phyloP scores from a whole-genome alignment of 495 filamentous ascomycete genomes.

The Achaetomiella virescens region DNA sequence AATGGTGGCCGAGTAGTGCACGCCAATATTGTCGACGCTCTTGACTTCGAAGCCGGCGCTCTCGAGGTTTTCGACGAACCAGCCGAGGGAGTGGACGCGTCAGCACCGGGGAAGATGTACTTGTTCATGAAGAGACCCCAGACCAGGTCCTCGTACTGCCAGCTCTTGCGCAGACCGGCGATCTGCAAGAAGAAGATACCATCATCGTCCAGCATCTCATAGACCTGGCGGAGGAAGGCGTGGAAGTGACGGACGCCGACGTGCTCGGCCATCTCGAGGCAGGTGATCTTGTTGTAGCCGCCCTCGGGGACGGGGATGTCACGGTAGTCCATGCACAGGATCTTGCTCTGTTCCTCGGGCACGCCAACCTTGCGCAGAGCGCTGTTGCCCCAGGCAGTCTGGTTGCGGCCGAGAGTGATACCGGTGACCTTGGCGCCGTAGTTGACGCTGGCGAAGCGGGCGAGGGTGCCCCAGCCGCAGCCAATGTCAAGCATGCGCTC shows the following conservation, averaged over 20 bases:
- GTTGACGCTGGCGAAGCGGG: slow-evolving; percentile 70
- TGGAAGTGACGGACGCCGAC: slow-evolving; percentile 72
- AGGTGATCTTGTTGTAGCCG: slow-evolving; percentile 77
- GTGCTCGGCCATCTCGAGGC: slow-evolving; percentile 87
- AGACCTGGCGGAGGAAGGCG: slow-evolving; percentile 62
- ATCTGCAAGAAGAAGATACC: slow-evolving; percentile 80
- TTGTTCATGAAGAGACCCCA: slow-evolving; percentile 93
- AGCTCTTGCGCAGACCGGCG: slow-evolving; percentile 70
- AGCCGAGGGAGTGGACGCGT: slow-evolving; percentile 78
- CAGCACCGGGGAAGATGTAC: slow-evolving; percentile 84
- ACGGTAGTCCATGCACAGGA: slow-evolving; percentile 80
- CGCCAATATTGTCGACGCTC: slow-evolving; percentile 77
- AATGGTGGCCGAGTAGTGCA: slow-evolving; percentile 94
- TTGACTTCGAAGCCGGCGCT: slow-evolving; percentile 73
- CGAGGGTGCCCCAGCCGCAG: slow-evolving; percentile 82
- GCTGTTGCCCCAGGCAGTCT: slow-evolving; percentile 76
- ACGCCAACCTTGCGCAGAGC: slow-evolving; percentile 64
- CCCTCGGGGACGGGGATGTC: slow-evolving; percentile 66
- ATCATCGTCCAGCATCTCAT: slow-evolving; percentile 85
- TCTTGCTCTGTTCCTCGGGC: slow-evolving; percentile 62
- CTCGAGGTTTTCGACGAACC: slow-evolving; percentile 63
- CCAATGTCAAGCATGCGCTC: slow-evolving; percentile 76
- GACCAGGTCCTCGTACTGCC: slow-evolving; percentile 86
- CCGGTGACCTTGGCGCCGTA: slow-evolving; percentile 74
- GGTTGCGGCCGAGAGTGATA: slow-evolving; percentile 75